Evolutionary conservation across 2,329 filamentous ascomycete genomes (phyloP).

Genomic region (Parascedosporium putredinis): DNA sequence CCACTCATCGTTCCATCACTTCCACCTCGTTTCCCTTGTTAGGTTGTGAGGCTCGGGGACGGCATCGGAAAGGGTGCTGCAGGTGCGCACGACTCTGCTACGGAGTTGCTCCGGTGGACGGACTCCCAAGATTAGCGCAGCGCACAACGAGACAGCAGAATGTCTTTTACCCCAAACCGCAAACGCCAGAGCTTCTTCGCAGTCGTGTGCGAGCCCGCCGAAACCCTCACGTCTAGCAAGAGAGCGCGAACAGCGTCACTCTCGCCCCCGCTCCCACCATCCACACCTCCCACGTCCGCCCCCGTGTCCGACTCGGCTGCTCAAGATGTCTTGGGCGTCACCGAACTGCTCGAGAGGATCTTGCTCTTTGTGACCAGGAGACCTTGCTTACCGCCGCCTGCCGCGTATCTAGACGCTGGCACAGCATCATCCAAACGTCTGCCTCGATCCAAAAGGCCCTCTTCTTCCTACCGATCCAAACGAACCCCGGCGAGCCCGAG

Average conservation of each 20-base stretch:
- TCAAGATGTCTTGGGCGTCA: conserved; percentile 11
- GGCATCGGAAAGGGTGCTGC: no score
- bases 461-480: conserved; percentile 2
- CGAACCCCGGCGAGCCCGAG: neutral
- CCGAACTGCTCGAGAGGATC: conserved; percentile 19
- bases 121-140: no score
- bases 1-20: no score
- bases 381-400: conserved; percentile 17
- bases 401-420: conserved; percentile 17
- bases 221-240: neutral
- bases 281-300: neutral
- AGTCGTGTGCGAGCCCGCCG: neutral
- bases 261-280: neutral
- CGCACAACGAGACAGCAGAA: neutral
- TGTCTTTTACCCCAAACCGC: neutral
- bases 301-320: neutral
- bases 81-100: no score
- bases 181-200: neutral
- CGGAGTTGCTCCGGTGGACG: no score
- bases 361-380: conserved; percentile 17
- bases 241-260: neutral
- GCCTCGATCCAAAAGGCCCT: conserved; percentile 10
- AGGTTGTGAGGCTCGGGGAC: no score
- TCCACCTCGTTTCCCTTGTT: no score
- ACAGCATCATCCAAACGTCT: conserved; percentile 4